Conservation (phyloP, 1,139 yeast genomes). For the Saccharomyces hybrid region DNA sequence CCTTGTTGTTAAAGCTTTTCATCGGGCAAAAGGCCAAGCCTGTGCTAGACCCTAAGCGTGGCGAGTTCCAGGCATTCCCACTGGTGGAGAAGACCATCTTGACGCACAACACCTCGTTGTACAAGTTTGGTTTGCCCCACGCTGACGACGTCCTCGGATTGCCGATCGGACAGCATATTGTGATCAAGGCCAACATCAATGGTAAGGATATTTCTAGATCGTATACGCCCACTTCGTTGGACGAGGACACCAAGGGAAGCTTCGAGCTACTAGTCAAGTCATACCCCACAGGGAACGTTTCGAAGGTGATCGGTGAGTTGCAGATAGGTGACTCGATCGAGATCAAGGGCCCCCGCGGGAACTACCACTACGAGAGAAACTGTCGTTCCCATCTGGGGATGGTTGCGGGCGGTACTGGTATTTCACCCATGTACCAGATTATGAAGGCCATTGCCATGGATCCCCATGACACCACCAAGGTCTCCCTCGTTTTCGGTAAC, state of each 20-base stretch:
- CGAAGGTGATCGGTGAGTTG: conserved; percentile 65
- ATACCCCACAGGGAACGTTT: conserved; percentile 87
- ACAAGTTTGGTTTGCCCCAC: conserved; percentile 77
- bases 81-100: conserved; percentile 71
- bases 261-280: conserved; percentile 87
- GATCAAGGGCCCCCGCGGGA: conserved; percentile 92
- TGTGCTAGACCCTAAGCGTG: conserved; percentile 33
- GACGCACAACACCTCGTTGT: conserved; percentile 77
- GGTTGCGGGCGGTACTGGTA: conserved; percentile 89
- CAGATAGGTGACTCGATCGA: conserved; percentile 62
- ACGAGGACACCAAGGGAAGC: conserved; percentile 69
- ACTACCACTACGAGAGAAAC: conserved; percentile 77
- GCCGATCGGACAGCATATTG: conserved; percentile 92
- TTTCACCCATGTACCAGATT: conserved; percentile 91
- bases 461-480: conserved; percentile 60
- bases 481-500: conserved; percentile 61
- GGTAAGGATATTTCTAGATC: conserved; percentile 86
- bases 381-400: conserved; percentile 40
- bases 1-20: background rate
- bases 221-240: conserved; percentile 89
- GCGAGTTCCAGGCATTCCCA: conserved; percentile 73
- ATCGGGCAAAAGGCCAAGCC: background rate
- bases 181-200: conserved; percentile 62
- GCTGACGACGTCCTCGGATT: conserved; percentile 72
- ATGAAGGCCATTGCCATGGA: conserved; percentile 69